Conservation (phyloP, 179 eudicot species). For the Amaranthus tricolor region DNA sequence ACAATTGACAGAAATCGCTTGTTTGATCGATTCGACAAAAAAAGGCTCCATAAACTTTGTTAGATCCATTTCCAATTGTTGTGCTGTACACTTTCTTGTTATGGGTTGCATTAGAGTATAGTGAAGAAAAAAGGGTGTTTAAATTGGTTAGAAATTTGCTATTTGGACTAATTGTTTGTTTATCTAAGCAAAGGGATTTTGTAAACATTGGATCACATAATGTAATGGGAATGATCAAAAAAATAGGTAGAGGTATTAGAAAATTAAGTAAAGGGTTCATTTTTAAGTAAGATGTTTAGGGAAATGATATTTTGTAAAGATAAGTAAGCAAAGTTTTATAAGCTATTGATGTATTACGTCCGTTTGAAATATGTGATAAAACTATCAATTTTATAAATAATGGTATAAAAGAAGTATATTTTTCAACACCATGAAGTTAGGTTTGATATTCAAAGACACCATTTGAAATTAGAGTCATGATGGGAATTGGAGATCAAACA, state of each 20-base stretch:
- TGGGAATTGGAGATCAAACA: too few species aligned
- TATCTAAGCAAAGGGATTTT: constrained; percentile 22
- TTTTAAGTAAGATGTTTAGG: neutral
- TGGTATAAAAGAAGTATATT: too few species aligned
- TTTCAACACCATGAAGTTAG: too few species aligned
- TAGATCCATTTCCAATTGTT: constrained; percentile 22
- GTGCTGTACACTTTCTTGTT: constrained; percentile 15
- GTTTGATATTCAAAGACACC: too few species aligned
- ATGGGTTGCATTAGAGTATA: constrained; percentile 11
- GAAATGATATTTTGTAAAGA: too few species aligned
- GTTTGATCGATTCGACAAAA: constrained; percentile 26
- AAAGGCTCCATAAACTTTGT: constrained; percentile 25
- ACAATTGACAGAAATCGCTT: constrained; percentile 15
- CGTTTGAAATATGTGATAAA: too few species aligned
- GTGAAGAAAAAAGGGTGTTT: constrained; percentile 15
- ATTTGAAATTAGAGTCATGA: too few species aligned
- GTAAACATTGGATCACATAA: constrained; percentile 16
- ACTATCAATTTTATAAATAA: too few species aligned
- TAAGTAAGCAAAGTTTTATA: too few species aligned
- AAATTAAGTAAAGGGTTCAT: constrained; percentile 15
- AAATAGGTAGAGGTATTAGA: constrained; percentile 6
- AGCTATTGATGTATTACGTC: too few species aligned
- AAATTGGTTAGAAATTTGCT: constrained; percentile 23
- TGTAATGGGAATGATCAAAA: neutral
- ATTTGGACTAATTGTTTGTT: constrained; percentile 10